Conservation (phyloP, 78 protist species). For the Bodo saltans region DNA sequence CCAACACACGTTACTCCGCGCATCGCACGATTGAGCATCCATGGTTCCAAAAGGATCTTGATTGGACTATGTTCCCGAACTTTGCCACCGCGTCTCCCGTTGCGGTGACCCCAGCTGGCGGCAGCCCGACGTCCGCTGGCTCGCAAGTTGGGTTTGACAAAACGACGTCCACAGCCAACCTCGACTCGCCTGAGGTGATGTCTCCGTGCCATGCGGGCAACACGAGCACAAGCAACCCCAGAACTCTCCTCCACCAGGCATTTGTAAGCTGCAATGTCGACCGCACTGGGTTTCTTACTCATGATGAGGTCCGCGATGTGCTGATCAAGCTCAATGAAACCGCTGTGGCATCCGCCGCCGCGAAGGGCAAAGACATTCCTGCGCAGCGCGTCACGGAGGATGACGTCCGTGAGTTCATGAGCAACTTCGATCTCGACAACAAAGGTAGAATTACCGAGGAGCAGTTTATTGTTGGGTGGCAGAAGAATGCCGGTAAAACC, state of each 20-base stretch:
- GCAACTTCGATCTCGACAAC: not conserved
- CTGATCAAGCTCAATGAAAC: conserved; percentile 3
- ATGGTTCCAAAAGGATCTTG: not conserved
- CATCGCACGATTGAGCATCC: conserved; percentile 8
- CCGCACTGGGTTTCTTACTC: not conserved
- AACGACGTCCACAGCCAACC: not conserved
- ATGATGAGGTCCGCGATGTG: conserved; percentile 5
- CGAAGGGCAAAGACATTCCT: too few relatives aligned
- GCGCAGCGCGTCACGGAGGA: not conserved
- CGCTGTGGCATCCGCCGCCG: too few relatives aligned
- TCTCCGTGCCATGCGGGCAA: too few relatives aligned
- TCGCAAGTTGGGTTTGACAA: not conserved
- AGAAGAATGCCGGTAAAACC: not conserved
- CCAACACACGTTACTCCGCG: conserved; percentile 2
- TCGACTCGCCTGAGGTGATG: not conserved
- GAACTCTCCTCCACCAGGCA: not conserved
- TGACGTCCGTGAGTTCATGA: not conserved
- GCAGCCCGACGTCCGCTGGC: not conserved
- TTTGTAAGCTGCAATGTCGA: not conserved
- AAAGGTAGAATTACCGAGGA: not conserved
- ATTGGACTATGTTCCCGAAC: not conserved
- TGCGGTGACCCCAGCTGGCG: not conserved
- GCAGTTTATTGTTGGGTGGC: not conserved
- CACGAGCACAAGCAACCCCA: too few relatives aligned
- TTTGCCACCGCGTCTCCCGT: not conserved